Evolutionary conservation across 2,329 filamentous ascomycete species (phyloP).

Genomic region (Tolypocladium nubicola): DNA sequence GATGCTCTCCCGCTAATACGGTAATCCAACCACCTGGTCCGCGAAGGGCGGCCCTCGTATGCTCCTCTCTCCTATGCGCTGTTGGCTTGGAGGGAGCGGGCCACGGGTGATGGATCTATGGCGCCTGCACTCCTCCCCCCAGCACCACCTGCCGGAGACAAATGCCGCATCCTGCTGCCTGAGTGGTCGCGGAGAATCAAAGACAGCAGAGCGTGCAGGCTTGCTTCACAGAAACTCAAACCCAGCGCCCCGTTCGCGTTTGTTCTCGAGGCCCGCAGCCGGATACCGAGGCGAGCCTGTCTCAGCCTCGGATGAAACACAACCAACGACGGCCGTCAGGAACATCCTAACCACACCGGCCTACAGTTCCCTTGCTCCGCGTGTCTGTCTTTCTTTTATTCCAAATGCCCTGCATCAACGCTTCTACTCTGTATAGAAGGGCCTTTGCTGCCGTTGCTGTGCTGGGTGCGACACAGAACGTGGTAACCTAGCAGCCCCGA

Average conservation of each 20-base stretch:
- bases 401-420: slow-evolving; percentile 4
- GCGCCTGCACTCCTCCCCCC: not conserved
- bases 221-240: not conserved
- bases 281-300: slow-evolving; percentile 13
- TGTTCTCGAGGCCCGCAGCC: not conserved
- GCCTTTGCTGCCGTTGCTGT: slow-evolving; percentile 1
- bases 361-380: slow-evolving; percentile 7
- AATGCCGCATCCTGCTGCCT: not conserved
- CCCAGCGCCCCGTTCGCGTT: not conserved
- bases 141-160: not conserved
- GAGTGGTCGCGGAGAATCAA: not conserved
- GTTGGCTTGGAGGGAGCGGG: not conserved
- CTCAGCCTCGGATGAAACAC: slow-evolving; percentile 21
- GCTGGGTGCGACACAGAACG: not conserved
- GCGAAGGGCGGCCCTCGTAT: too few relatives aligned
- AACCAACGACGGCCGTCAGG: slow-evolving; percentile 15
- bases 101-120: not conserved
- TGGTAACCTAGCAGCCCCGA: not conserved
- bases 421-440: not conserved
- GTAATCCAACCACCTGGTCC: not conserved
- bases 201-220: not conserved
- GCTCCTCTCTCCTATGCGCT: not conserved
- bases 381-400: slow-evolving; percentile 9
- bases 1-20: not conserved
- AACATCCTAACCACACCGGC: slow-evolving; percentile 11